Percentiles rank a stretch among this genome's conserved stretches.
Conservation (phyloP, 768 basidiomycete genomes). For the Panellus pusillus region DNA sequence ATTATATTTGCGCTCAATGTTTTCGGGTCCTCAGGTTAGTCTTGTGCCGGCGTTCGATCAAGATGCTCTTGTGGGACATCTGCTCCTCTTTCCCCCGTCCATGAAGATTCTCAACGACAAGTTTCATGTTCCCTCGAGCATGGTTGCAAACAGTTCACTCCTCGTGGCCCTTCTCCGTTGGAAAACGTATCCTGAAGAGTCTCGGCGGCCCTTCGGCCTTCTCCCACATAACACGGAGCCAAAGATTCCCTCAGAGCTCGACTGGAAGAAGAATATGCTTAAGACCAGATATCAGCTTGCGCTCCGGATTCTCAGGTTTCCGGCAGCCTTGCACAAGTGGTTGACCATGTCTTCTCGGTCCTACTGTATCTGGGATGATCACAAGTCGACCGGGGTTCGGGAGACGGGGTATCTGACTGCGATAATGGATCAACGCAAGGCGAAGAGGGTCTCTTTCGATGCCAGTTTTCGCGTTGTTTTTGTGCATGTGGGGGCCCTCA, state of each 20-base stretch:
- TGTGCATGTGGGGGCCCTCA: constrained; percentile 60
- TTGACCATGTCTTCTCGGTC: constrained; percentile 36
- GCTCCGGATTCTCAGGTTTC: constrained; percentile 48
- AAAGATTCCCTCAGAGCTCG: constrained; percentile 15
- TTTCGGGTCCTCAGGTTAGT: constrained; percentile 40
- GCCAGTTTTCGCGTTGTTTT: constrained; percentile 54
- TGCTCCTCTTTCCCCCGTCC: constrained; percentile 54
- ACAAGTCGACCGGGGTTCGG: constrained; percentile 28
- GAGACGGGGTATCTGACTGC: constrained; percentile 45
- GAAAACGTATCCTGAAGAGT: constrained; percentile 34
- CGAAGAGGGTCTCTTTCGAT: constrained; percentile 37
- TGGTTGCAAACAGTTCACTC: constrained; percentile 31
- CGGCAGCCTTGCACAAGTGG: constrained; percentile 47
- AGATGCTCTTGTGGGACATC: constrained; percentile 45
- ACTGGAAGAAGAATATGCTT: constrained; percentile 22
- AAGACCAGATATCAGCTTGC: constrained; percentile 37
- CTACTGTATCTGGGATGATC: constrained; percentile 49
- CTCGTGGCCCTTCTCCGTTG: constrained; percentile 51
- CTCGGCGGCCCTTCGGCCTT: constrained; percentile 22
- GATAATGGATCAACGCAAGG: constrained; percentile 46
- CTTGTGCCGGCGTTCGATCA: constrained; percentile 50
- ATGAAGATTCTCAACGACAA: constrained; percentile 34
- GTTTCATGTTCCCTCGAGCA: constrained; percentile 43
- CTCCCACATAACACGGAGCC: not conserved
- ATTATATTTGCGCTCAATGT: constrained; percentile 1